phyloP scores from a whole-genome alignment of 192 early-diverging fungal genomes.

The Rhizophagus prolifer region DNA sequence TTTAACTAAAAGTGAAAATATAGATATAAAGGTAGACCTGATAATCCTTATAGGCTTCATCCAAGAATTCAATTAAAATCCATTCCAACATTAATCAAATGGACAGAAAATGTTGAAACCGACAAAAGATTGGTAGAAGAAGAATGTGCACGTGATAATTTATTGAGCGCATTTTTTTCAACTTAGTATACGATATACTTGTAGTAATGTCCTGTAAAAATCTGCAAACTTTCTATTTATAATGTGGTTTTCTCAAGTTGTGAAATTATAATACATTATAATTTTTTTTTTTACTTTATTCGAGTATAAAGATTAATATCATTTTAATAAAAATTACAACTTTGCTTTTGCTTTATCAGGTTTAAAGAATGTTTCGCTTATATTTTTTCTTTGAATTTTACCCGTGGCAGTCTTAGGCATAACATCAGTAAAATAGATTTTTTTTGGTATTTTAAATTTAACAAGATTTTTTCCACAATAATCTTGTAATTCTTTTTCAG shows the following conservation, averaged over 20 bases:
- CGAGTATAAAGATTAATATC: too few species aligned
- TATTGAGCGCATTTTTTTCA: conserved; percentile 1
- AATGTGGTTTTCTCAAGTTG: too few species aligned
- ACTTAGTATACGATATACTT: neutral
- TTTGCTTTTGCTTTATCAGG: conserved; percentile 30
- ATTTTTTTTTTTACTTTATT: too few species aligned
- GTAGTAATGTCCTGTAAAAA: too few species aligned
- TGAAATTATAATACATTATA: too few species aligned
- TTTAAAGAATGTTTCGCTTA: conserved; percentile 57
- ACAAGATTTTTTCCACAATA: conserved; percentile 59
- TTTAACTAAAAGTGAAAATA: too few species aligned
- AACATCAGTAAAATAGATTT: conserved; percentile 59
- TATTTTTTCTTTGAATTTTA: conserved; percentile 66
- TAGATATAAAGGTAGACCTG: conserved; percentile 1
- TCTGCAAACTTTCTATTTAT: too few species aligned
- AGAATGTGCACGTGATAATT: conserved; percentile 2
- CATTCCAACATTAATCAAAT: conserved; percentile 26
- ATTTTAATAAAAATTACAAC: neutral
- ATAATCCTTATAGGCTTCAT: conserved; percentile 12
- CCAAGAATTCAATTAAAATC: neutral
- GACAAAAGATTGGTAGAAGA: conserved; percentile 14
- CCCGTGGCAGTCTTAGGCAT: conserved; percentile 77
- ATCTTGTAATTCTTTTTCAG: conserved; percentile 50
- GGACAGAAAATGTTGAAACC: neutral
- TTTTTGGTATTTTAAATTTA: conserved; percentile 73